Base-by-base conservation (phyloP, 2,329 filamentous ascomycete species). In the Massarina eburnea region DNA sequence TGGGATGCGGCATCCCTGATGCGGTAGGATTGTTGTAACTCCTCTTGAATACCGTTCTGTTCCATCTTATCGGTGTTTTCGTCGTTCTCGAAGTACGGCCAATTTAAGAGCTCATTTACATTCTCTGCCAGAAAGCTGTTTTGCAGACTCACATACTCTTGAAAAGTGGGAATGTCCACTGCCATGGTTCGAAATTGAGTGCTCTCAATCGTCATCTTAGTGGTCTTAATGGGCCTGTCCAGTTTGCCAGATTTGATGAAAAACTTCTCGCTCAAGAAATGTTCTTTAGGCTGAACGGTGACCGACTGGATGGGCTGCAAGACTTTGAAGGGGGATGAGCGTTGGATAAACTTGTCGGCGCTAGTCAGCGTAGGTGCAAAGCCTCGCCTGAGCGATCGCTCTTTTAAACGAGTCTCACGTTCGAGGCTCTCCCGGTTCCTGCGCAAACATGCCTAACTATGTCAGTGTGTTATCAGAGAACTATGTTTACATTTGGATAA, bases 91-190 rank as follows among this genome's bases (percentile, higher is more conserved):
- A 67, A 58, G 37, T 59, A 64, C 1, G 65, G 64, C 58, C 66
- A 71, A 18, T 66, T 64, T n/a, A 71, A 62, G n/a, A 76, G 44
- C 19, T 62, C 71, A 1, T 56, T 67, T 24, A 68, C 62, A 40
- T 76, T 76, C 12, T 68, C 63, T 3, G 69, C 64, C 0, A 76
- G 66, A 3, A 76, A 56, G 43, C 71, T 76, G 30, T 67, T 53
- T 39, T 64, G 67, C 34, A 76, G 57, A 30, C 59, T 67, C n/a
- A 73, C 67, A 47, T 72, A 75, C 45, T 74, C 70, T 2, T 62
- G 67, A 52, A 73, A 76, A 8, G 46, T 48, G 2, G 73, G 73
- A 18, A 74, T 49, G 1, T 42, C 22, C 10, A 58, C 38, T 26
- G 51, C 50, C 12, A 48, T 48, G 4, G 55, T 49, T 18, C 41